Base-by-base conservation (phyloP, 2,329 filamentous ascomycete genomes). In the Raffaelea albimanens region DNA sequence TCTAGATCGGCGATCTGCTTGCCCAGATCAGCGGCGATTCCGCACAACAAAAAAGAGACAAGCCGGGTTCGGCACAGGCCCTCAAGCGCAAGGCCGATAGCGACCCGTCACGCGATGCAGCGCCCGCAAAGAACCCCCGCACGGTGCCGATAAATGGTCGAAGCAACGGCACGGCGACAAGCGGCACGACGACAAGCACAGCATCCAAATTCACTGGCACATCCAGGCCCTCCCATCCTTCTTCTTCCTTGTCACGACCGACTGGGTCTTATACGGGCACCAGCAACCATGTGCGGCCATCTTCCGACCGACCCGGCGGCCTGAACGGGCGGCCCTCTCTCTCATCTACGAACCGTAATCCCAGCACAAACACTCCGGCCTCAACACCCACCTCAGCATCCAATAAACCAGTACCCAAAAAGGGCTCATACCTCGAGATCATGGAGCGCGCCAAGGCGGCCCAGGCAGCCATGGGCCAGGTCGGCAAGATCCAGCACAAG, bases 401-500 rank as follows among this genome's bases (percentile, higher is more conserved):
- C 1, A 59, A 67, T 4, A 67, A 66, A 49, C 61, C 67, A 3
- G 65, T 75, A 2, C 81, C 80, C 1, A 87, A 87, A 63, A 86
- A 84, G 58, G 82, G 83, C 2, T 85, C 82, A 0, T 90, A 80
- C 61, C 78, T 81, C 34, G 84, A 88, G 57, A 83, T 88, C 50
- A 73, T 90, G 65, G 82, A 82, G 47, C 75, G 83, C 55, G 86
- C 80, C 29, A 80, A 85, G 58, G 78, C 78, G 51, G 82, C 78
- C 13, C 78, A 85, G 57, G 70, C 68, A 36, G 69, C 67, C 38
- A 75, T 78, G 67, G 75, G 70, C n/a, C 75, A 75, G 55, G 72
- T 83, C 21, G 83, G 83, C 47, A 80, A 79, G 56, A 86, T 88
- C 55, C 84, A 87, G 59, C 83, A 88, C 63, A 87, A 87, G 60